Evolutionary conservation across 208 protist genomes (phyloP).

Genomic region (Crithidia expoeki): DNA sequence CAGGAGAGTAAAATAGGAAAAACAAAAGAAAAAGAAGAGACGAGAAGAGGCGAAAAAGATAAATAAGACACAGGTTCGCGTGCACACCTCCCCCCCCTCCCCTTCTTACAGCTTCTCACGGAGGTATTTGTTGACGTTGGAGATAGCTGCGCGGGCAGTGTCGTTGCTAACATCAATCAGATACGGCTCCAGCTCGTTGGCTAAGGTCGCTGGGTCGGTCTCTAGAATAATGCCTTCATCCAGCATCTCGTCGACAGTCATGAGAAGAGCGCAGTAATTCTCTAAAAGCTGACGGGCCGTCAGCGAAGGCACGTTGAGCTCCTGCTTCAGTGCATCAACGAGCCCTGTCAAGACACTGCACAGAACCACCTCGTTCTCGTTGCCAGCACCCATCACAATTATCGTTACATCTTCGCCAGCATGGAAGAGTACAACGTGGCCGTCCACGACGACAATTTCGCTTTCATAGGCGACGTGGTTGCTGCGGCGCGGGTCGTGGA

Average conservation of each 20-base stretch:
- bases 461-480: slow-evolving; percentile 36
- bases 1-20: not conserved
- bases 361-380: slow-evolving; percentile 89
- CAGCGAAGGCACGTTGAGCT: slow-evolving; percentile 57
- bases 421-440: slow-evolving; percentile 73
- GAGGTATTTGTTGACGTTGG: slow-evolving; percentile 85
- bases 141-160: slow-evolving; percentile 68
- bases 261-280: slow-evolving; percentile 86
- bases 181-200: slow-evolving; percentile 64
- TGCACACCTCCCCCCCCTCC: not conserved
- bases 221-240: slow-evolving; percentile 91
- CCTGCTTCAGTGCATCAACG: slow-evolving; percentile 65
- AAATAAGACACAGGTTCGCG: not conserved
- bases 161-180: slow-evolving; percentile 60
- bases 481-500: slow-evolving; percentile 34
- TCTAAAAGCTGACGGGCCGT: slow-evolving; percentile 66
- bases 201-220: slow-evolving; percentile 63
- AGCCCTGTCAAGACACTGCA: slow-evolving; percentile 64
- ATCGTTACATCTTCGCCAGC: slow-evolving; percentile 69
- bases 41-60: not conserved
- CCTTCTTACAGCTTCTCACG: slow-evolving; percentile 68
- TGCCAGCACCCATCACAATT: slow-evolving; percentile 74
- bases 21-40: not conserved
- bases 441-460: slow-evolving; percentile 83
- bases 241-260: slow-evolving; percentile 91